Base-by-base conservation (phyloP, 805 yeast species). In the Crinitomyces ghanaensis region DNA sequence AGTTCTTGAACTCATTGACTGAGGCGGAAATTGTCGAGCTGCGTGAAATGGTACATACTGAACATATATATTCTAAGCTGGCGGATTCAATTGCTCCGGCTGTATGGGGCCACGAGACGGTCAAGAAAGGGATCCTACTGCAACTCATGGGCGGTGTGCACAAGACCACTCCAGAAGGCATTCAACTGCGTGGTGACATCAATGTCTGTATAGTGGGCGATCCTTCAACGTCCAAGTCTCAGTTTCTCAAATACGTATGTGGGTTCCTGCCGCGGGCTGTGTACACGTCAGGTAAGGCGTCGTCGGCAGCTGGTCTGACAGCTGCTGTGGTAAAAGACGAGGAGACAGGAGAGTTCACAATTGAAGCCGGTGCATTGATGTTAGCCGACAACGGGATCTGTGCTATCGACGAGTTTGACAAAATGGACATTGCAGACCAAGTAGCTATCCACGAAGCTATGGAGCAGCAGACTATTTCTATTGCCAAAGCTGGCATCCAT, bases 401-500 rank as follows among this genome's bases (percentile, higher is more conserved):
- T 68, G 93, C 95, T 49, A 91, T 91, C 57, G 98, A 91, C 57
- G 98, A 91, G 62, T 91, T 91, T 49, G 98, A 91, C 55, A 91
- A 91, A 63, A 91, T 91, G 98, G 96, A 88, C 57, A 58, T 86
- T 27, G 60, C 76, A 1, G 97, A 91, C 59, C 97, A 91, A 60
- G 97, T 91, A 35, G 97, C 97, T 3, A 88, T 91, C 62, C 98
- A 91, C 62, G 98, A 91, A 63, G 98, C 97, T 16, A 91, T 91
- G 98, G 98, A 91, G 68, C 98, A 91, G 61, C 98, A 91, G 59
- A 91, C 98, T 0, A 91, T 91, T 45, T 86, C 96, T 11, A 91
- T 91, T 50, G 96, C 98, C 7, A 91, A 91, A 56, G 98, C 98
- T 1, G 98, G 98, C 51, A 91, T 91, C 43, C 96, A 91, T 52